These are phyloP conservation scores for Arabidopsis thaliana DNA, from an alignment of 345 rosid genomes.

Conservation along the genomic window DNA sequence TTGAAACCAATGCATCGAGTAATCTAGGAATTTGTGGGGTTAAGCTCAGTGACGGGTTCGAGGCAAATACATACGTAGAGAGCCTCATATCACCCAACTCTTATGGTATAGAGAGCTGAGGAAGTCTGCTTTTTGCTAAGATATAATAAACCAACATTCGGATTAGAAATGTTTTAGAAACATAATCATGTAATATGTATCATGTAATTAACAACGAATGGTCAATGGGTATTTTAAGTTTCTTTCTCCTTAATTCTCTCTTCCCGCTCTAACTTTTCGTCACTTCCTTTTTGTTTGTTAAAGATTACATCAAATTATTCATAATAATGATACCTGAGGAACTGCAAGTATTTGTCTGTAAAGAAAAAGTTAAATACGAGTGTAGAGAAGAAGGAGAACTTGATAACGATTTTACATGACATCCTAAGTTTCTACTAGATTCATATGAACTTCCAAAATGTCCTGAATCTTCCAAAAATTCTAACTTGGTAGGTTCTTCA, in stretches of 20 bases:
- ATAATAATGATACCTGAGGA: too few relatives aligned
- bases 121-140: not conserved
- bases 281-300: not conserved
- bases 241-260: not conserved
- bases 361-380: too few relatives aligned
- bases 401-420: constrained; percentile 22
- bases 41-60: constrained; percentile 46
- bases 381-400: not conserved
- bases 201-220: too few relatives aligned
- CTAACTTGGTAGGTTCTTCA: constrained; percentile 2
- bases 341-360: too few relatives aligned
- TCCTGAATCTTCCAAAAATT: constrained; percentile 20
- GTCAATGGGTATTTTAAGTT: not conserved
- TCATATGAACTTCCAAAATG: constrained; percentile 15
- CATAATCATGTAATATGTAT: not conserved
- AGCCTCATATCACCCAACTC: constrained; percentile 52
- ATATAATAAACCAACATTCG: not conserved
- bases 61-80: constrained; percentile 55
- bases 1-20: constrained; percentile 35
- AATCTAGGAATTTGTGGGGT: constrained; percentile 44
- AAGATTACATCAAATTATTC: not conserved
- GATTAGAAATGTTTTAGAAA: not conserved
- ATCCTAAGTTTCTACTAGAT: constrained; percentile 16
- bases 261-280: not conserved
- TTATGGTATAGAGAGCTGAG: constrained; percentile 17